Evolutionary conservation across 129 eudicot species (phyloP), one percentile per base, ranked within the genome.

Genomic region (Dittrichia graveolens): DNA sequence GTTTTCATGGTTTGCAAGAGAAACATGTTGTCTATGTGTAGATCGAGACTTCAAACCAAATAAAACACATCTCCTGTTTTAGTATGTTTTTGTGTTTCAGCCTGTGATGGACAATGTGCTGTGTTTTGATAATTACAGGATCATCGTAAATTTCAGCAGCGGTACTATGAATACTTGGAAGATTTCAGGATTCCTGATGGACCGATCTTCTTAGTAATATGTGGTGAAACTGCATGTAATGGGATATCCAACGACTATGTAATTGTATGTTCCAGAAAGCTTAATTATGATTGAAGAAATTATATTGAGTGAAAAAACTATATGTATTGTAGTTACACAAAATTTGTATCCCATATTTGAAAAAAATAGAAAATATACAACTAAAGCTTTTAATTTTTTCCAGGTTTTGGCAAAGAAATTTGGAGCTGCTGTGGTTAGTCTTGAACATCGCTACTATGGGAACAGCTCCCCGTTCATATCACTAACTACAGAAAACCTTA

Each of bases 381-480:
- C 40, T 48, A 49, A 48, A 60, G 54, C 38, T 55, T 70, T 57
- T 45, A 46, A 69, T 75, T 61, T 78, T 16, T 14, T 78, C 61
- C 87, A 90, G 99, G 85, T 95, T 78, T 80, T 95, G 83, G 99
- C 99, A 0, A 90, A 86, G 76, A 90, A 90, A 76, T 95, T 95
- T 80, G 99, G 97, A 77, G 99, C 99, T 74, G 97, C 97, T 24
- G 73, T 95, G 46, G 97, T 95, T 53, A 73, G 96, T 52, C 91
- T 85, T 57, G 99, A 95, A 79, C 97, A 95, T 79, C 93, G 99
- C 5, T 95, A 90, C 74, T 90, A 95, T 80, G 99, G 99, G 72
- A 82, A 84, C 78, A 95, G 99, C 76, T 81, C 88, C 38, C 99
- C 99, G 1, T 86, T 88, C 31, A 72, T 88, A 19, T 79, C 87